Percentiles rank a stretch among this genome's conserved stretches.
phyloP scores from a whole-genome alignment of 139 green algal species.

The Tetraselmis striata region DNA sequence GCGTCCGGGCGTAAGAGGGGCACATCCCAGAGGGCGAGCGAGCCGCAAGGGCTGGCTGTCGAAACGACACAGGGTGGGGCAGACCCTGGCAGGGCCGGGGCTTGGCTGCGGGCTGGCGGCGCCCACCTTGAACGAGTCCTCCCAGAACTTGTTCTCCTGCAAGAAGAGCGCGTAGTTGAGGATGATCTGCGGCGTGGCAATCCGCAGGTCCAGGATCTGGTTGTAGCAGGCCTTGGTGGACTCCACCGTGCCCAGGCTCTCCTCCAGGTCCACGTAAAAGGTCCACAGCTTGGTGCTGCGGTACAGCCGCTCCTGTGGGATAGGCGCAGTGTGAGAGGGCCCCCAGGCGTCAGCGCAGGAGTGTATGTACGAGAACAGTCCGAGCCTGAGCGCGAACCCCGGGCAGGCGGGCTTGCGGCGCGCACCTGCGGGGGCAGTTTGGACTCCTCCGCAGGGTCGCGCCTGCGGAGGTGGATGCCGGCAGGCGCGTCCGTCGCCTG shows the following conservation, averaged over 20 bases:
- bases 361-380: too few relatives aligned
- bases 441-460: neutral
- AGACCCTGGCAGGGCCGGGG: too few relatives aligned
- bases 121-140: conserved; percentile 74
- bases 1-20: neutral
- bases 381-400: too few relatives aligned
- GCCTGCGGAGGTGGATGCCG: neutral
- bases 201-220: conserved; percentile 76
- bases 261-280: conserved; percentile 90
- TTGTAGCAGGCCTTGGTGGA: conserved; percentile 74
- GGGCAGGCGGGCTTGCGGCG: too few relatives aligned
- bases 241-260: conserved; percentile 86
- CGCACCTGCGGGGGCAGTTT: conserved; percentile 10
- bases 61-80: too few relatives aligned
- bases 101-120: neutral
- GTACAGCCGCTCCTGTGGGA: conserved; percentile 72
- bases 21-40: neutral
- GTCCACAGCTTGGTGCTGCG: conserved; percentile 71
- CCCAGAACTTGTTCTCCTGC: conserved; percentile 85
- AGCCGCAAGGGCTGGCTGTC: too few relatives aligned
- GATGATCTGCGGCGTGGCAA: conserved; percentile 94
- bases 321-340: too few relatives aligned
- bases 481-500: conserved; percentile 49
- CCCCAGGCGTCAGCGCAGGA: too few relatives aligned
- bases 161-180: conserved; percentile 92